Evolutionary conservation across 805 yeast genomes (phyloP), one percentile per base, ranked within the genome.

Genomic region (Groenewaldozyma tartarivorans): DNA sequence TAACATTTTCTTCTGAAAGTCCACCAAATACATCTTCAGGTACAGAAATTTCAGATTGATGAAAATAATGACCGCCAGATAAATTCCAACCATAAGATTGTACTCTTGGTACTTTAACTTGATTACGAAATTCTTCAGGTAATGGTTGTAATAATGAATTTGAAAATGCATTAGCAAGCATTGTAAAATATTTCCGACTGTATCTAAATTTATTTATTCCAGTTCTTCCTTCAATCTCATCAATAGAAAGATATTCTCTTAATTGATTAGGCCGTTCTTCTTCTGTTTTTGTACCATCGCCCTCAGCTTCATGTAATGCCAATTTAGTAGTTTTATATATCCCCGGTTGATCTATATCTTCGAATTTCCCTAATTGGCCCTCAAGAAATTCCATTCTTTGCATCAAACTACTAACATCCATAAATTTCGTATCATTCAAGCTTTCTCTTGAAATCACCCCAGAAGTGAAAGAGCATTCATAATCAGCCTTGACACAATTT

Each of bases 71-170:
- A 21, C 67, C 67, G 1, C 82, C 82, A n/a, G 71, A 62, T 72
- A 76, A 60, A 52, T 77, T 77, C 81, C 82, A 77, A 13, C 80
- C 81, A 49, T 73, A 77, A 38, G 67, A 71, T 51, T 77, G 80
- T n/a, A 67, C 61, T 35, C 81, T 56, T 3, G 81, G 81, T n/a
- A 71, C 45, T 9, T 57, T 50, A 11, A 74, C 54, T 13, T 29
- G 26, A 11, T 34, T 21, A 42, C 48, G 49, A 30, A 37, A 27
- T 19, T 43, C 43, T 4, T 44, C 45, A 3, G 54, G 38, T 30
- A 53, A 39, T 9, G 31, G 26, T 18, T 35, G 19, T 22, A 39
- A 39, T 20, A 53, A 13, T 11, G 46, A 40, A 17, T 39, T 35
- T 16, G 51, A 55, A 20, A 52, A 41, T 15, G 44, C 36, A 20